Percentiles rank a stretch among this genome's conserved stretches.
These are phyloP conservation scores for Eucalyptus decipiens DNA, from an alignment of 345 rosid species.

Conservation along the genomic window DNA sequence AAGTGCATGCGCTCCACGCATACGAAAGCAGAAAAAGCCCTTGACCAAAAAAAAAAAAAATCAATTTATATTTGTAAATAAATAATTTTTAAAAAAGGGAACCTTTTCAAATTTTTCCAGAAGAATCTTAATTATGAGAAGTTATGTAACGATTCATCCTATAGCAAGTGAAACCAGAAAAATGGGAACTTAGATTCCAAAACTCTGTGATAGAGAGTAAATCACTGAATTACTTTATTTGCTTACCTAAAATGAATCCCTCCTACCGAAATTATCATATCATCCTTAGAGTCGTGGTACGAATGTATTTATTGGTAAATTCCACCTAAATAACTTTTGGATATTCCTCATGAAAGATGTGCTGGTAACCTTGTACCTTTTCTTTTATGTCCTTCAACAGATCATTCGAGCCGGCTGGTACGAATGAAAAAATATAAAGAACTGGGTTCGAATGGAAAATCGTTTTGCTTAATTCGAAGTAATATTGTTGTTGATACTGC, in stretches of 20 bases:
- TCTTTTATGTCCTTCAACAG: neutral
- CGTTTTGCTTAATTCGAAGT: neutral
- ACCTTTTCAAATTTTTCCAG: neutral
- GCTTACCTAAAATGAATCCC: neutral
- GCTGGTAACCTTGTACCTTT: neutral
- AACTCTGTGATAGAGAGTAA: neutral
- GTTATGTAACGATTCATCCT: neutral
- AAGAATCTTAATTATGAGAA: neutral
- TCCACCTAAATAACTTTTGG: neutral
- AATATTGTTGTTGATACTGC: neutral
- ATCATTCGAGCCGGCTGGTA: neutral
- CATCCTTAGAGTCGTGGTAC: neutral
- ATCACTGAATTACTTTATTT: neutral
- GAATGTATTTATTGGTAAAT: neutral
- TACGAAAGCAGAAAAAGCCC: neutral
- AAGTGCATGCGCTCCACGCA: neutral
- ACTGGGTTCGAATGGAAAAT: neutral
- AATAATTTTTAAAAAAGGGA: neutral
- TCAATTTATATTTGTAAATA: too few species aligned
- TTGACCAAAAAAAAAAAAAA: neutral
- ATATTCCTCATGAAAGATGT: neutral
- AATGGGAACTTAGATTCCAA: neutral
- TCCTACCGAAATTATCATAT: neutral
- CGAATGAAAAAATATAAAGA: neutral
- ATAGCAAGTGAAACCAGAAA: neutral